phyloP scores from a whole-genome alignment of 352 stramenopile genomes.

The Blastocystis sp. region DNA sequence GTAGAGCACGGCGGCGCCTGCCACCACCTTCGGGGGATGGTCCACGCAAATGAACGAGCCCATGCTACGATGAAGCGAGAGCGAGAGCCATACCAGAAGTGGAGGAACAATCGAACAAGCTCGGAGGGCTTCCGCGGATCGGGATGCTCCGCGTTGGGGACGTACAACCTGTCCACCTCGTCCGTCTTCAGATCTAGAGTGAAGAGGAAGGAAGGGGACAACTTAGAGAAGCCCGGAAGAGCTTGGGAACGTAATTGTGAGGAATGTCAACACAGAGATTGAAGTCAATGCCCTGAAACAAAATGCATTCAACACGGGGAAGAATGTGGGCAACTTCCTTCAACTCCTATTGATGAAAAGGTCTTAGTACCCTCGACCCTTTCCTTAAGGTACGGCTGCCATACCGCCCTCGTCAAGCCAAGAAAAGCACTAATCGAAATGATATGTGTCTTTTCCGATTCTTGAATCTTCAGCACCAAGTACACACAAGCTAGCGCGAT shows the following conservation, averaged over 20 bases:
- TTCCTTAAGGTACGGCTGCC: neutral
- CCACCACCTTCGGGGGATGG: slow-evolving; percentile 2
- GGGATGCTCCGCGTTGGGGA: slow-evolving; percentile 9
- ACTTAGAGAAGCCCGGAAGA: neutral
- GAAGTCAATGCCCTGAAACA: slow-evolving; percentile 38
- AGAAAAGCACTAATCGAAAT: neutral
- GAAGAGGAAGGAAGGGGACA: neutral
- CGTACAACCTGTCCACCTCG: neutral
- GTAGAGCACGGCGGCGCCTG: slow-evolving; percentile 13
- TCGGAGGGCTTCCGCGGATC: slow-evolving; percentile 9
- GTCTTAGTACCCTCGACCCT: neutral
- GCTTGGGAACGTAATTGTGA: slow-evolving; percentile 36
- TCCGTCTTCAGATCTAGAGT: slow-evolving; percentile 5
- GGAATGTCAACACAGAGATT: slow-evolving; percentile 35
- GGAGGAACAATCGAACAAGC: slow-evolving; percentile 3
- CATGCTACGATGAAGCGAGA: slow-evolving; percentile 11
- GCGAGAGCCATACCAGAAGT: neutral
- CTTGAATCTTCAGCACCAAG: slow-evolving; percentile 43
- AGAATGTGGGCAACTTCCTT: slow-evolving; percentile 10
- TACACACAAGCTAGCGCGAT: slow-evolving; percentile 26
- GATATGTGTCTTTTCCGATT: slow-evolving; percentile 14
- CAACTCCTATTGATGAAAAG: slow-evolving; percentile 5
- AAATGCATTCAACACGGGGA: slow-evolving; percentile 48
- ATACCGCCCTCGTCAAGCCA: neutral
- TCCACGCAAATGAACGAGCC: slow-evolving; percentile 13